These are phyloP conservation scores for Albophoma yamanashiensis DNA, from an alignment of 2,329 filamentous ascomycete genomes.

Conservation along the genomic window DNA sequence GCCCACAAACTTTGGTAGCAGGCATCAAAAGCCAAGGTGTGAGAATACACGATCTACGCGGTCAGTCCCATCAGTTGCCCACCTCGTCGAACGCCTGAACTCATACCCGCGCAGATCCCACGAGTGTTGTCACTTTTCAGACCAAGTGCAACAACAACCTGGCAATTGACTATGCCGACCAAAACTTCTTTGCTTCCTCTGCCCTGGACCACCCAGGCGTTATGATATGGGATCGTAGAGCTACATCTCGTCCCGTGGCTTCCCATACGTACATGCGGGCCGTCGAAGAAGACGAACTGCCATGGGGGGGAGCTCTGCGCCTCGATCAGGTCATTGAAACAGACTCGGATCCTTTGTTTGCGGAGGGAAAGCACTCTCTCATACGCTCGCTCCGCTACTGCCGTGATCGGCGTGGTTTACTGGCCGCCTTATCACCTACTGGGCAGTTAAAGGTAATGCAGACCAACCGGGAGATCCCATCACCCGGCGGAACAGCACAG, in stretches of 20 bases:
- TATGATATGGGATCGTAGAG: slow-evolving; percentile 68
- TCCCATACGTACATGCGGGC: slow-evolving; percentile 46
- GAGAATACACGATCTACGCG: slow-evolving; percentile 68
- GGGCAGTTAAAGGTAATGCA: slow-evolving; percentile 54
- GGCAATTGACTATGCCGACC: slow-evolving; percentile 67
- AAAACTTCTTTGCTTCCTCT: slow-evolving; percentile 77
- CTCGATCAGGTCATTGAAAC: slow-evolving; percentile 47
- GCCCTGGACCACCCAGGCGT: slow-evolving; percentile 64
- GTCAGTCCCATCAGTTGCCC: slow-evolving; percentile 26
- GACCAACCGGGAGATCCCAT: slow-evolving; percentile 42
- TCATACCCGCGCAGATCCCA: slow-evolving; percentile 27
- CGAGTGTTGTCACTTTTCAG: slow-evolving; percentile 46
- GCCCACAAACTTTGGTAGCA: slow-evolving; percentile 63
- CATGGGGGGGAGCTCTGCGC: slow-evolving; percentile 51
- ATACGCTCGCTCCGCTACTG: slow-evolving; percentile 54
- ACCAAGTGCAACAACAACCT: slow-evolving; percentile 62
- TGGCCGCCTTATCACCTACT: slow-evolving; percentile 51
- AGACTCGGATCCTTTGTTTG: slow-evolving; percentile 36
- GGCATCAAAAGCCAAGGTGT: slow-evolving; percentile 68
- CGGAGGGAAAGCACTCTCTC: slow-evolving; percentile 47
- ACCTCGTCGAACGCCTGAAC: neutral
- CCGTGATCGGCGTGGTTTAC: slow-evolving; percentile 48
- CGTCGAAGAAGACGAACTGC: slow-evolving; percentile 48
- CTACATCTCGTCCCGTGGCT: slow-evolving; percentile 39
- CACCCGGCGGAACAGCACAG: slow-evolving; percentile 23